Percentiles rank a stretch among this genome's conserved stretches.
Evolutionary conservation across 2,329 filamentous ascomycete species (phyloP).

Genomic region (Penicillium digitatum): DNA sequence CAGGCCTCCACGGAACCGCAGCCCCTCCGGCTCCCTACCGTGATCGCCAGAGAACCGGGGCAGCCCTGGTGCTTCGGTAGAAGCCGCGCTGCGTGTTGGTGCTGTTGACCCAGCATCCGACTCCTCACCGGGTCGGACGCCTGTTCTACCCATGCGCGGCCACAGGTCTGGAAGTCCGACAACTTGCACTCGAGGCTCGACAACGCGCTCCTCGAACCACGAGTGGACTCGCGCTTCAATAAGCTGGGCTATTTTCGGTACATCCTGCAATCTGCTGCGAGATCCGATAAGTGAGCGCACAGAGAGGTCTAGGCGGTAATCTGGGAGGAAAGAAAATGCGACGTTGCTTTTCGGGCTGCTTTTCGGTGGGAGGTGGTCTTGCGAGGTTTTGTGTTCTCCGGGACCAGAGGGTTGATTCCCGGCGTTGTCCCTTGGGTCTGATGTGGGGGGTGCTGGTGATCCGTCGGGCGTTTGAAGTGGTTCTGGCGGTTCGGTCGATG

Average conservation of each 20-base stretch:
- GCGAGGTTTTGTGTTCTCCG: constrained; percentile 6
- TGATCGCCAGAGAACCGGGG: constrained; percentile 22
- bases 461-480: constrained; percentile 35
- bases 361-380: constrained; percentile 25
- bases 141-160: constrained; percentile 54
- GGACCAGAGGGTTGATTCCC: constrained; percentile 4
- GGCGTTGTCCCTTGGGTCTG: constrained; percentile 9
- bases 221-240: constrained; percentile 62
- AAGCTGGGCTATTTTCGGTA: constrained; percentile 63
- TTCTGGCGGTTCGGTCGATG: constrained; percentile 39
- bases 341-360: constrained; percentile 74
- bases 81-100: constrained; percentile 30
- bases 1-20: constrained; percentile 33
- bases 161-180: constrained; percentile 60
- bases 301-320: constrained; percentile 64
- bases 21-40: constrained; percentile 29
- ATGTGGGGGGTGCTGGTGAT: constrained; percentile 28
- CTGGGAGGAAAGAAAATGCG: constrained; percentile 76
- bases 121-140: constrained; percentile 43
- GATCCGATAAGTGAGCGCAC: constrained; percentile 62
- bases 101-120: constrained; percentile 36
- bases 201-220: constrained; percentile 65
- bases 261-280: constrained; percentile 59
- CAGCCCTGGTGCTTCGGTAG: constrained; percentile 25
- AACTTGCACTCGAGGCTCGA: constrained; percentile 63